Base-by-base conservation (phyloP, 345 rosid species). In the Dimocarpus longan region DNA sequence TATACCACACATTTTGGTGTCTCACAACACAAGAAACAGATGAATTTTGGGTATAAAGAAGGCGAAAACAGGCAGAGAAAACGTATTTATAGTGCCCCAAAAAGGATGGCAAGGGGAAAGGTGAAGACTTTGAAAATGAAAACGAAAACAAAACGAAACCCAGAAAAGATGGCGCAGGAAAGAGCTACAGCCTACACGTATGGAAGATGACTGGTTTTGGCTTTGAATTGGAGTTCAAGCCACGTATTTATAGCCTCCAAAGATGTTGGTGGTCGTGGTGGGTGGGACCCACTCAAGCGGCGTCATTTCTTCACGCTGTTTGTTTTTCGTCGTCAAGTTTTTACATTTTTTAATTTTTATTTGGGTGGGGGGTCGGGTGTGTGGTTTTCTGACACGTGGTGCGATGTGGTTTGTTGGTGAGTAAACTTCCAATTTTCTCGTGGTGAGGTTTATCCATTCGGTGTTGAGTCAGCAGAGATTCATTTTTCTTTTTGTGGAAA, bases 1-100 rank as follows among this genome's bases (percentile, higher is more conserved):
- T 60, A 95, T 95, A 60, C 99, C 99, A 87, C 99, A 95, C 99
- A 95, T 95, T 71, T 80, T 39, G n/a, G 10, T 50, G 3, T 18
- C 24, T 39, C 26, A 54, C 37, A 50, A 37, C 37, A 32, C 37
- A 32, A 32, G 37, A 46, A 76, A 52, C 54, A 66, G 66, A 71
- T 6, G 56, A 16, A 15, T 54, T 54, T 54, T 54, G 59, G n/a
- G 8, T 16, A 76, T 73, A 70, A 48, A 18, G 43, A 46, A 8
- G 21, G 72, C 42, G 52, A 43, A 65, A 26, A 70, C 52, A 56
- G 59, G 5, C 50, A 56, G 1, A 52, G 21, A 62, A 13, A 50
- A 46, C 19, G 8, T 21, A 48, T 64, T 32, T 22, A 10, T 18
- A 13, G 15, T 32, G 5, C 46, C 16, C 10, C 43, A 22, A 1